Evolutionary conservation across 176 grass and related monocot species (phyloP).

Genomic region (Cenchrus fungigraminus): DNA sequence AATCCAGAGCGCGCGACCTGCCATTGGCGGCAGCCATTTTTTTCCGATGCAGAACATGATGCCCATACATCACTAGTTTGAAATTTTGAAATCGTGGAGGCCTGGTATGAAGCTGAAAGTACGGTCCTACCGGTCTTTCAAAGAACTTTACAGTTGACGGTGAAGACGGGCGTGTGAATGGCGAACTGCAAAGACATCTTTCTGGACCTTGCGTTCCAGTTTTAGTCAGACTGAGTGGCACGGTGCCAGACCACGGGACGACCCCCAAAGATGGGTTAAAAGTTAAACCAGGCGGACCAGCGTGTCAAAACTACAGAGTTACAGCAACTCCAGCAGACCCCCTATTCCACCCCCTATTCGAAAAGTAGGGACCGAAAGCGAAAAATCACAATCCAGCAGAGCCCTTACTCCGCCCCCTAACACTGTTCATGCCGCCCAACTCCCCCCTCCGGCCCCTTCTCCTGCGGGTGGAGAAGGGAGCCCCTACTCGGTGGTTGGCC

Average conservation of each 20-base stretch:
- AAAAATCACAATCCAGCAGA: no score
- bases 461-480: no score
- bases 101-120: not conserved
- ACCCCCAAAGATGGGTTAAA: not conserved
- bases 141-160: not conserved
- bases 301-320: no score
- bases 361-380: no score
- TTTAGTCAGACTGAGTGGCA: not conserved
- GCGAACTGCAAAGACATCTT: not conserved
- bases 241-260: not conserved
- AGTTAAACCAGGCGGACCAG: not conserved
- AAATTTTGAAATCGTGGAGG: not conserved
- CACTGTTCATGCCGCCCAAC: no score
- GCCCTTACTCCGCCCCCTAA: no score
- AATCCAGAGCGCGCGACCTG: not conserved
- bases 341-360: no score
- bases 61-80: slow-evolving; percentile 13
- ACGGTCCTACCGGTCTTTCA: not conserved
- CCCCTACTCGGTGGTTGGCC: no score
- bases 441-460: no score
- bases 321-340: no score
- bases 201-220: not conserved
- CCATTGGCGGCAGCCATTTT: not conserved
- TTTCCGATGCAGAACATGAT: not conserved
- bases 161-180: not conserved